Base-by-base conservation (phyloP, 2,329 filamentous ascomycete species). In the Penicillium sp. region DNA sequence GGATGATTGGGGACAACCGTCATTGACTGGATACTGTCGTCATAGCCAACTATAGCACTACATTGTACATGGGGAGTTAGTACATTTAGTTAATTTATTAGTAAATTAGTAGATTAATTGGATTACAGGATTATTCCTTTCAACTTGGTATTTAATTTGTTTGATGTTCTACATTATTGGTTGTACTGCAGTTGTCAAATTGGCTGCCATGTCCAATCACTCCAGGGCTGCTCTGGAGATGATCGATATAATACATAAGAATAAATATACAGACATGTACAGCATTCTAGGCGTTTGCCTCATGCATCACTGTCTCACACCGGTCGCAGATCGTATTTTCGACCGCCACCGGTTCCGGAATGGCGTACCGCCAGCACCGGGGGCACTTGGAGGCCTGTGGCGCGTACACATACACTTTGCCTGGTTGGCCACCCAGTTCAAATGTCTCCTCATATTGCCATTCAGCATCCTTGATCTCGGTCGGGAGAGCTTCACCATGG, bases 351-450 rank as follows among this genome's bases (percentile, higher is more conserved):
- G 58, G 38, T 39, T 66, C 58, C 19, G 78, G 73, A n/a, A 85
- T 83, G 22, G 85, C 77, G 67, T 88, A 95, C 54, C 85, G 81
- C 93, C 93, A 98, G 71, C 93, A 98, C 44, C 93, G 77, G 1
- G 80, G 77, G 66, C 93, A 98, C 68, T 97, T 98, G 41, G 76
- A 70, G 12, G 72, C 68, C 13, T 66, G 66, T 0, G 82, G 76
- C 9, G 76, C 65, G 55, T 74, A 73, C 19, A 74, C 66, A 61
- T 69, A 63, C 4, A 67, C 69, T 3, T 49, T 63, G 3, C 68
- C 70, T 45, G 59, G 61, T 6, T 55, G 51, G 15, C 64, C 68
- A 48, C 58, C 59, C 0, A 72, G 55, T 37, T 71, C 65, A 41
- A 76, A 70, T n/a, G 68, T 63, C 12, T 67, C 65, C 38, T 65